Conservation (phyloP, 345 rosid species). For the Leavenworthia alabamica region DNA sequence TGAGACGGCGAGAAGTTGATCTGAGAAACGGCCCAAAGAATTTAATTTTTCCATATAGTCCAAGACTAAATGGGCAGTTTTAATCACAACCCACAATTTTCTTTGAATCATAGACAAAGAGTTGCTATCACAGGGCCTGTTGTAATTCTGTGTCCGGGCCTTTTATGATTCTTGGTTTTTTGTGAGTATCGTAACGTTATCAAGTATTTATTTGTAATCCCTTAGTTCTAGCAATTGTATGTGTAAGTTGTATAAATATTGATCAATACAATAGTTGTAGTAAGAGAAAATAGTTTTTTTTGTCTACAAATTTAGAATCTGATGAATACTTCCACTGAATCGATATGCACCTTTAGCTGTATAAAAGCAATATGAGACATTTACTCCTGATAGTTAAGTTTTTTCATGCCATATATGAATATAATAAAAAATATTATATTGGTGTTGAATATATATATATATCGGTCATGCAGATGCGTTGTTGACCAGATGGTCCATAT, state of each 20-base stretch:
- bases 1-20: not conserved
- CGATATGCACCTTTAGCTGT: not conserved
- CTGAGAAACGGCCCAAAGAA: not conserved
- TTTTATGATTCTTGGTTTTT: not conserved
- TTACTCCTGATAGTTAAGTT: not conserved
- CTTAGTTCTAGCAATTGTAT: not conserved
- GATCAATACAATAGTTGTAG: not conserved
- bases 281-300: not conserved
- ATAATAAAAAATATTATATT: too few species aligned
- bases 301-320: not conserved
- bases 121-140: not conserved
- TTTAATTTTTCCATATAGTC: not conserved
- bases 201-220: not conserved
- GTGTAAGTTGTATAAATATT: not conserved
- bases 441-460: too few species aligned
- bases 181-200: not conserved
- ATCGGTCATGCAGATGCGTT: not conserved
- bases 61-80: not conserved
- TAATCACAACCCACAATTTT: not conserved
- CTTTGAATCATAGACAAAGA: not conserved
- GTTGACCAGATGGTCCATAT: conserved; percentile 10
- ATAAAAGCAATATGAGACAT: not conserved
- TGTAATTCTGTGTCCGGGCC: not conserved
- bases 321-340: not conserved
- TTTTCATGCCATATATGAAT: not conserved